A percentile compares a stretch with the other conserved stretches of the same genome.
Evolutionary conservation across 345 rosid genomes (phyloP).

Genomic region (Brassica rapa): DNA sequence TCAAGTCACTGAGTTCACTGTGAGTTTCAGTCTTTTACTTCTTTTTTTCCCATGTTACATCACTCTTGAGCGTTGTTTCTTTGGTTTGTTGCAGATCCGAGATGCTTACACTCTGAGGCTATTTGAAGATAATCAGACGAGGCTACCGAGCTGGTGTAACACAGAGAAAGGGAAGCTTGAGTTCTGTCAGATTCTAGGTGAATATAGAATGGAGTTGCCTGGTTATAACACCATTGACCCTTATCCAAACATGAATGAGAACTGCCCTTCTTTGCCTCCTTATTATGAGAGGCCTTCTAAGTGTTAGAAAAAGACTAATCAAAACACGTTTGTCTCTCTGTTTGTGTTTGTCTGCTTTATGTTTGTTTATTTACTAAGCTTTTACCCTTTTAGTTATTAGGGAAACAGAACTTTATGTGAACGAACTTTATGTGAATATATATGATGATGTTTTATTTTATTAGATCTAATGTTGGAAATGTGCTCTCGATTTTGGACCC

Average conservation of each 20-base stretch:
- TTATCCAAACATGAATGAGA: conserved; percentile 86
- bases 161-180: conserved; percentile 51
- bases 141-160: conserved; percentile 80
- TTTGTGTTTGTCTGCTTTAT: conserved; percentile 12
- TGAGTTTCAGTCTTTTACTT: conserved; percentile 37
- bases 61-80: neutral
- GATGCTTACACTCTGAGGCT: conserved; percentile 87
- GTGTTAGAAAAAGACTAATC: conserved; percentile 47
- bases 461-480: neutral
- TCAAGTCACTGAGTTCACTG: conserved; percentile 98
- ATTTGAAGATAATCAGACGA: conserved; percentile 69
- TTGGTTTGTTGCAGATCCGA: conserved; percentile 54
- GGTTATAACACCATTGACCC: conserved; percentile 72
- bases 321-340: neutral
- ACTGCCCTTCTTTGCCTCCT: conserved; percentile 94
- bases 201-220: conserved; percentile 87
- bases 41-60: neutral
- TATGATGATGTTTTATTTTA: neutral
- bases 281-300: conserved; percentile 61
- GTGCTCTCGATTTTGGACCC: too few relatives aligned
- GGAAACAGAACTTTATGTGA: conserved; percentile 16
- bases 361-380: neutral
- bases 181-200: conserved; percentile 90
- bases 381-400: conserved; percentile 20
- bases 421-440: neutral